A percentile compares a stretch with the other conserved stretches of the same genome.
Evolutionary conservation across 345 rosid genomes (phyloP).

Genomic region (Kandelia obovata): DNA sequence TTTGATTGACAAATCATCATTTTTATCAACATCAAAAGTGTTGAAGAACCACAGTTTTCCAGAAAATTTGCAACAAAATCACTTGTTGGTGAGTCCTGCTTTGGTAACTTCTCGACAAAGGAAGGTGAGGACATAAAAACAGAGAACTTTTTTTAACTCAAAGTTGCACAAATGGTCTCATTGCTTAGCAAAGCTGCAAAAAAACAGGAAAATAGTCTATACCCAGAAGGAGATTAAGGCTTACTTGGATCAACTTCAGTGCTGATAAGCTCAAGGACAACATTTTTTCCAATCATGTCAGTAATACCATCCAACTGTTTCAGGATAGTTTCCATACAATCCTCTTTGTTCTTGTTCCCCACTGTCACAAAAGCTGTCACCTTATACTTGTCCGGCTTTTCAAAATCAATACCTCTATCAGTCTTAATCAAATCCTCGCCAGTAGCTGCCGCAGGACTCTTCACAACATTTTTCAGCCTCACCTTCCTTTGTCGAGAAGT

Average conservation of each 20-base stretch:
- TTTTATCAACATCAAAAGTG: slow-evolving; percentile 7
- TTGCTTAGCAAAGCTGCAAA: too few species aligned
- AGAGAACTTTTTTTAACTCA: too few species aligned
- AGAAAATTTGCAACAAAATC: background rate
- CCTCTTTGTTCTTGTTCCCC: slow-evolving; percentile 76
- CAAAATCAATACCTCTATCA: slow-evolving; percentile 11
- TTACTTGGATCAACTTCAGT: slow-evolving; percentile 86
- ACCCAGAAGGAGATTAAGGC: background rate
- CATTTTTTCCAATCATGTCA: slow-evolving; percentile 75
- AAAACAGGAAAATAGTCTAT: too few species aligned
- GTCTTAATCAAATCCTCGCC: slow-evolving; percentile 67
- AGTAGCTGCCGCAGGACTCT: slow-evolving; percentile 33
- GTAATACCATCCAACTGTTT: slow-evolving; percentile 67
- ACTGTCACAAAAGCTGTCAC: slow-evolving; percentile 73
- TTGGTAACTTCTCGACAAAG: slow-evolving; percentile 4
- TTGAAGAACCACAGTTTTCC: background rate
- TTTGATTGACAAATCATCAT: slow-evolving; percentile 18
- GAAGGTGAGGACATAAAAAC: background rate
- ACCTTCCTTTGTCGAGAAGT: slow-evolving; percentile 7
- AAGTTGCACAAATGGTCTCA: too few species aligned
- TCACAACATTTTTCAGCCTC: background rate
- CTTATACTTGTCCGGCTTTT: slow-evolving; percentile 51
- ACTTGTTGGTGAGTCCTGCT: slow-evolving; percentile 11
- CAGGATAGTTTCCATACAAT: slow-evolving; percentile 61
- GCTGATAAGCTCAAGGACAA: slow-evolving; percentile 79